These are phyloP conservation scores for Rhodomyrtus psidioides DNA, from an alignment of 441 rosid species.

Conservation along the genomic window DNA sequence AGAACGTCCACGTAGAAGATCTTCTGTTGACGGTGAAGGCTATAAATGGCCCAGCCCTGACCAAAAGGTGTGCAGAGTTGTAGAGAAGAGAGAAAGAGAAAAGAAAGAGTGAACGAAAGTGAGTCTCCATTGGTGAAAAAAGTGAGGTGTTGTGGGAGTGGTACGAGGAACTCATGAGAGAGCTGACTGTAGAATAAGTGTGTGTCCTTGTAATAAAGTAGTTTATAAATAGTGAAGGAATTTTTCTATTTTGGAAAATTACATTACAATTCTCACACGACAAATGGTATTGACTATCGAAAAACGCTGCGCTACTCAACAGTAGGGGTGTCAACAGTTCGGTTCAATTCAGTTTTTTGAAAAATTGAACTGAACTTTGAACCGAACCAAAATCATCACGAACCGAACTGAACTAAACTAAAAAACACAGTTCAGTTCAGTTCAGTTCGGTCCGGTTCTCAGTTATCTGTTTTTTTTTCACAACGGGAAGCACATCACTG, in stretches of 20 bases:
- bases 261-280: neutral
- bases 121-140: neutral
- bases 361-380: too few relatives aligned
- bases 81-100: neutral
- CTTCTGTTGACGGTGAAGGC: neutral
- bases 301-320: neutral
- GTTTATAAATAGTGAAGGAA: neutral
- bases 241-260: neutral
- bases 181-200: neutral
- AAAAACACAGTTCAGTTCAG: too few relatives aligned
- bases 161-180: neutral
- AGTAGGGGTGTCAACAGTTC: too few relatives aligned
- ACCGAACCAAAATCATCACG: too few relatives aligned
- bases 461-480: too few relatives aligned
- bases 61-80: neutral
- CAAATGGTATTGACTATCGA: neutral
- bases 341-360: too few relatives aligned
- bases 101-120: neutral
- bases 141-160: neutral
- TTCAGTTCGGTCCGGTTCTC: too few relatives aligned
- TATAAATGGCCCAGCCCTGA: neutral
- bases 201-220: neutral
- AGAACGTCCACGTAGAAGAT: neutral
- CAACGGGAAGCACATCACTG: neutral
- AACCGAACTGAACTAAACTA: too few relatives aligned